Conservation (phyloP, 192 early-diverging fungal genomes). For the Rhizoclosmatium globosum region DNA sequence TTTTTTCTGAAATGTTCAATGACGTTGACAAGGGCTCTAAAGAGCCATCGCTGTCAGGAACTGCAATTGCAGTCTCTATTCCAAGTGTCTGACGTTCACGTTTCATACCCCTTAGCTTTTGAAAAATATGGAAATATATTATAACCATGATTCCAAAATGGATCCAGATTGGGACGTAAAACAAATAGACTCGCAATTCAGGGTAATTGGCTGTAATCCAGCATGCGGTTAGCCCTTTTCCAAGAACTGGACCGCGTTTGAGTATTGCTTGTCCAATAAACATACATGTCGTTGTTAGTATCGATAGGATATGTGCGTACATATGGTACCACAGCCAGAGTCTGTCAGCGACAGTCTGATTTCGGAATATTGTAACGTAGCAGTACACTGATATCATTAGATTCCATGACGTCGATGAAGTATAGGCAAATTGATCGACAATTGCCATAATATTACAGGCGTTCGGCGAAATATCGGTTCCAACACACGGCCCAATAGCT, state of each 20-base stretch:
- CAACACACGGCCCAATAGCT: background rate
- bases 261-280: background rate
- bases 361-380: constrained; percentile 1
- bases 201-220: constrained; percentile 12
- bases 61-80: background rate
- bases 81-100: background rate
- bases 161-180: constrained; percentile 18
- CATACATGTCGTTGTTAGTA: no score
- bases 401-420: background rate
- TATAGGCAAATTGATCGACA: background rate
- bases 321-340: background rate
- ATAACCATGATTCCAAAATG: background rate
- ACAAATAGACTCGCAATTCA: constrained; percentile 9
- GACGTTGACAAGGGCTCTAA: no score
- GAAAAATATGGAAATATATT: background rate
- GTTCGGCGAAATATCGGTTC: background rate
- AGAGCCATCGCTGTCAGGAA: background rate
- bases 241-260: background rate
- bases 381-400: constrained; percentile 10
- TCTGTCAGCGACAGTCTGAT: background rate
- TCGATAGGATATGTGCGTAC: no score
- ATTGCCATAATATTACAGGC: background rate
- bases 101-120: background rate
- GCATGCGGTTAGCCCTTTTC: constrained; percentile 5
- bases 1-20: background rate